Evolutionary conservation across 2,329 filamentous ascomycete genomes (phyloP), one percentile per base, ranked within the genome.

Genomic region (Ophiostoma sp.): DNA sequence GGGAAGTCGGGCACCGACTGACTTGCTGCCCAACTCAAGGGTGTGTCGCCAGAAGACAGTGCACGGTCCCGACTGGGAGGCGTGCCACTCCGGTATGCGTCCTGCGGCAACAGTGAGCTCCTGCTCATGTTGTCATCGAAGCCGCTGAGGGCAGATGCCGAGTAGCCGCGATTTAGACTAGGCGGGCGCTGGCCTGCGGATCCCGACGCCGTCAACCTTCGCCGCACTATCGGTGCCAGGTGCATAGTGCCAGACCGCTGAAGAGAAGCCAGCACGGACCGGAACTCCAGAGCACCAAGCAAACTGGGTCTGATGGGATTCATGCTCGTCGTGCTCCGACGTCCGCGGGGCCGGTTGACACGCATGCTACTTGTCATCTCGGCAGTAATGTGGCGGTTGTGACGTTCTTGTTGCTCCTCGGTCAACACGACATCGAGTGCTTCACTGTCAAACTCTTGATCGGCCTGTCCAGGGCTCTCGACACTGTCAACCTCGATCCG

Each of bases 341-440:
- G 83, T 64, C 86, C 83, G 44, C 81, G 81, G 0, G 91, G 87
- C 36, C 92, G 86, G 72, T 87, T 88, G 41, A 98, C 84, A 68
- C 94, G 90, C 95, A 99, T 99, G 76, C 92, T 97, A 76, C 89
- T 95, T 52, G 90, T 89, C 75, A 99, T 86, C 77, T 98, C 93
- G 27, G 92, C 92, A 52, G 87, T 89, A 65, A 90, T 83, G 71
- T 90, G 86, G 64, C 87, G 84, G 66, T 69, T 68, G 58, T 86
- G 83, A 45, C 82, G 80, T 11, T 81, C 80, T 3, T 81, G 79
- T 36, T 86, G 84, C 41, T 81, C 80, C 6, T 78, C 70, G 12
- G 38, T 60, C 4, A 67, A 77, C 45, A 75, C 77, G 45, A 76
- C 74, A 1, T 73, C 66, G 18, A 49, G 45, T 36, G 63, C 63